phyloP scores from a whole-genome alignment of 139 green algal genomes.

The Monoraphidium neglectum region DNA sequence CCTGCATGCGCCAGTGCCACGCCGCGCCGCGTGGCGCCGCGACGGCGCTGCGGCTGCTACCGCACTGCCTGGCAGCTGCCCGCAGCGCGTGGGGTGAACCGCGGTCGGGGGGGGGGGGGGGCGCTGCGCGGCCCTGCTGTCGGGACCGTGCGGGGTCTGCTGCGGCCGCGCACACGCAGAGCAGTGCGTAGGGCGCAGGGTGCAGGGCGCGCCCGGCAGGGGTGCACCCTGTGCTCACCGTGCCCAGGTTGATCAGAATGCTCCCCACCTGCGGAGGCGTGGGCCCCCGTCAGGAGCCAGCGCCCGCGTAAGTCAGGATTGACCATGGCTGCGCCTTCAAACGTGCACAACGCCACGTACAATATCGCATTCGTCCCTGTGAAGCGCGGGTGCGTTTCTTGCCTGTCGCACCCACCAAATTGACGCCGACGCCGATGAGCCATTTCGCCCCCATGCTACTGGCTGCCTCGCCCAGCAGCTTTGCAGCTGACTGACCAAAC shows the following conservation, averaged over 20 bases:
- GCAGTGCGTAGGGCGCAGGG: neutral
- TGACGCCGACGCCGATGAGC: constrained; percentile 57
- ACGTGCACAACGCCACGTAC: neutral
- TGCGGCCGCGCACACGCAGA: neutral
- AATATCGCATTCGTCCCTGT: neutral
- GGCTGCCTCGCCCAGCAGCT: too few species aligned
- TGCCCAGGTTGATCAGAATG: constrained; percentile 78
- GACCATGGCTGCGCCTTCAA: neutral
- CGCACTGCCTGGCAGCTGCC: neutral
- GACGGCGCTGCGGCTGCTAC: neutral
- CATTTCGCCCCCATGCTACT: neutral
- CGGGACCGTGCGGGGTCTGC: neutral
- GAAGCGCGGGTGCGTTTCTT: neutral
- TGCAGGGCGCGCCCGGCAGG: too few species aligned
- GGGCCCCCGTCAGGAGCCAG: neutral
- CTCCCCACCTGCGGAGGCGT: constrained; percentile 49
- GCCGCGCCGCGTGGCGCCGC: too few species aligned
- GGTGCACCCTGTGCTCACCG: too few species aligned
- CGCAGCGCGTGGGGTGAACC: too few species aligned
- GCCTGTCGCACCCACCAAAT: constrained; percentile 50
- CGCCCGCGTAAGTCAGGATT: neutral
- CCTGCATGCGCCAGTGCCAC: too few species aligned
- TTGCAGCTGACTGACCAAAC: too few species aligned
- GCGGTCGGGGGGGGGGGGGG: too few species aligned
- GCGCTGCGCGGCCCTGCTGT: neutral